These are phyloP conservation scores for Kingdonia uniflora DNA, from an alignment of 164 flowering plant species.

Conservation along the genomic window DNA sequence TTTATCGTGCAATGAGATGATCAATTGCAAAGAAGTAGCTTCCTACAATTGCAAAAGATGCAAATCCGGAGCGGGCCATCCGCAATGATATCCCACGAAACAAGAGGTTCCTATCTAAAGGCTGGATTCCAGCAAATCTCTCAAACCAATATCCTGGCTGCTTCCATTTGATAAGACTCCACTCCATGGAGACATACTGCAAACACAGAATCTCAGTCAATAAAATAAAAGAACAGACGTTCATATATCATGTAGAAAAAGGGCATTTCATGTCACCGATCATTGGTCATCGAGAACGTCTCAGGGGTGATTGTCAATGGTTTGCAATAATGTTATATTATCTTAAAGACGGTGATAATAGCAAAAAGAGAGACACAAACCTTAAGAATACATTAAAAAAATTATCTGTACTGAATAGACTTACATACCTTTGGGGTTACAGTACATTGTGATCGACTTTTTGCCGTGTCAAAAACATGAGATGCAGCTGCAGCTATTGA, in stretches of 20 bases:
- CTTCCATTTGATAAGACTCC: constrained; percentile 57
- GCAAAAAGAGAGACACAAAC: no score
- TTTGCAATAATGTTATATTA: no score
- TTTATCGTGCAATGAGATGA: constrained; percentile 29
- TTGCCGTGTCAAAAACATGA: constrained; percentile 88
- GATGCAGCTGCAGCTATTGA: constrained; percentile 88
- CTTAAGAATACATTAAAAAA: neutral
- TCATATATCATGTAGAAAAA: neutral
- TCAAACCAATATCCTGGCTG: constrained; percentile 65
- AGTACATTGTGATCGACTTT: constrained; percentile 59
- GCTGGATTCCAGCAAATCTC: constrained; percentile 75
- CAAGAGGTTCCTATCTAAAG: constrained; percentile 60
- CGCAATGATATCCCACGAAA: constrained; percentile 55
- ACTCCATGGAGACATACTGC: constrained; percentile 75
- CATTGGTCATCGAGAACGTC: no score
- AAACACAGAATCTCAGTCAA: neutral
- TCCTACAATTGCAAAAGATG: constrained; percentile 59
- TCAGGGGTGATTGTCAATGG: no score
- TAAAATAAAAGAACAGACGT: neutral
- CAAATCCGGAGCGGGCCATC: constrained; percentile 74
- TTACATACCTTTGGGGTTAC: constrained; percentile 70
- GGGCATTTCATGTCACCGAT: no score
- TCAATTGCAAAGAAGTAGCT: constrained; percentile 50
- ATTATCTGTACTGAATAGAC: neutral
- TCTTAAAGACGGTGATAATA: no score